Conservation (phyloP, 73 alveolate genomes). For the Tetrahymena thermophila region DNA sequence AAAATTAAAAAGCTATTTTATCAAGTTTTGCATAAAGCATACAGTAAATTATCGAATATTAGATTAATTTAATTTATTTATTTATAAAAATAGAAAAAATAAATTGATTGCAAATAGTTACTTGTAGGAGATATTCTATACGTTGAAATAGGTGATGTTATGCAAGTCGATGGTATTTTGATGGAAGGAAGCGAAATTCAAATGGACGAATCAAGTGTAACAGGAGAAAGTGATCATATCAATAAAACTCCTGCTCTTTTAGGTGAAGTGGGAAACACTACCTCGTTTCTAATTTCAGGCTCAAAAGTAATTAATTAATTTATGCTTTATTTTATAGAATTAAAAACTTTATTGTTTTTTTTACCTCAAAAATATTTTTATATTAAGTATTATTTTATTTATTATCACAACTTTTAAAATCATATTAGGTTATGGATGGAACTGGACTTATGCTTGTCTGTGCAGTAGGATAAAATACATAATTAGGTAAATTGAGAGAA, state of each 20-base stretch:
- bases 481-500: constrained; percentile 22
- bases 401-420: background rate
- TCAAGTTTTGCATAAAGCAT: background rate
- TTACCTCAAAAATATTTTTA: background rate
- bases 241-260: constrained; percentile 5
- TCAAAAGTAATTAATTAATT: constrained; percentile 27
- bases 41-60: background rate
- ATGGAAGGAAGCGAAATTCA: constrained; percentile 24
- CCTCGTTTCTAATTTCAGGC: constrained; percentile 63
- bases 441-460: constrained; percentile 42
- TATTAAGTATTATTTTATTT: background rate
- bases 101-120: background rate
- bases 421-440: constrained; percentile 52
- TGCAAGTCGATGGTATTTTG: constrained; percentile 32
- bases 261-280: background rate
- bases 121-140: background rate
- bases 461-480: constrained; percentile 45
- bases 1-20: background rate
- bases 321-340: background rate
- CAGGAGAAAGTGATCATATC: constrained; percentile 46
- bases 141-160: constrained; percentile 30
- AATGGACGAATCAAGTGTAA: constrained; percentile 29
- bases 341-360: background rate
- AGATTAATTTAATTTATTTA: too few species aligned
- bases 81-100: background rate